Evolutionary conservation across 192 early-diverging fungal genomes (phyloP).

Genomic region (Podila horticola): DNA sequence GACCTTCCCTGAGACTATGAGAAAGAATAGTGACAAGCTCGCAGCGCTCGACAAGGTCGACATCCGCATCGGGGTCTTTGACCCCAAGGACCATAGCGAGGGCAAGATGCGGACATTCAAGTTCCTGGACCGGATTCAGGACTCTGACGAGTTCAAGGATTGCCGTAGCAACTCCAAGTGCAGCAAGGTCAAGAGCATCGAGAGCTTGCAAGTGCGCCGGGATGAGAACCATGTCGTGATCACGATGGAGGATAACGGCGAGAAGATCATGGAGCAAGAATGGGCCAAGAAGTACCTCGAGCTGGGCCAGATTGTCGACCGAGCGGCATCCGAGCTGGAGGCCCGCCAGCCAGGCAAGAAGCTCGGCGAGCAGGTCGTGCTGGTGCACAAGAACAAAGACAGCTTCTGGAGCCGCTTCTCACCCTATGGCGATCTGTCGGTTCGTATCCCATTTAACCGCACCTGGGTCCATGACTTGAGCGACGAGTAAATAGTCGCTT

Average conservation of each 20-base stretch:
- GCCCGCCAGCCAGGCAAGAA: conserved; percentile 3
- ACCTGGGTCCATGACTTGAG: conserved; percentile 41
- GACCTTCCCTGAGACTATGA: conserved; percentile 18
- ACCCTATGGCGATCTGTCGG: conserved; percentile 15
- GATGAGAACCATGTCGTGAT: conserved; percentile 32
- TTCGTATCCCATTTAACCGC: conserved; percentile 32
- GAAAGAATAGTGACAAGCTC: not conserved
- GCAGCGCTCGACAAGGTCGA: conserved; percentile 16
- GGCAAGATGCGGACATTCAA: conserved; percentile 8
- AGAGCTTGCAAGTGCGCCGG: conserved; percentile 9
- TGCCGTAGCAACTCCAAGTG: not conserved
- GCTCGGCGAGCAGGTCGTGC: conserved; percentile 32
- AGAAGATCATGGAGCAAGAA: conserved; percentile 33
- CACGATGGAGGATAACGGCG: conserved; percentile 38
- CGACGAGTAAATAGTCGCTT: conserved; percentile 13
- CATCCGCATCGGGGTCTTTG: conserved; percentile 38
- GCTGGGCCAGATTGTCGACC: conserved; percentile 25
- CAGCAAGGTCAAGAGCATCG: not conserved
- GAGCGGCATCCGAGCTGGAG: conserved; percentile 32
- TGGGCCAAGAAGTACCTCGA: conserved; percentile 28
- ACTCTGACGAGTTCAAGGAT: not conserved
- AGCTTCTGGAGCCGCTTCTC: conserved; percentile 39
- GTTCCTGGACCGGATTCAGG: conserved; percentile 7
- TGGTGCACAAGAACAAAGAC: conserved; percentile 11
- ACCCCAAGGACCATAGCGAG: conserved; percentile 24